Base-by-base conservation (phyloP, 2,329 filamentous ascomycete species). In the Pleurostoma richardsiae region DNA sequence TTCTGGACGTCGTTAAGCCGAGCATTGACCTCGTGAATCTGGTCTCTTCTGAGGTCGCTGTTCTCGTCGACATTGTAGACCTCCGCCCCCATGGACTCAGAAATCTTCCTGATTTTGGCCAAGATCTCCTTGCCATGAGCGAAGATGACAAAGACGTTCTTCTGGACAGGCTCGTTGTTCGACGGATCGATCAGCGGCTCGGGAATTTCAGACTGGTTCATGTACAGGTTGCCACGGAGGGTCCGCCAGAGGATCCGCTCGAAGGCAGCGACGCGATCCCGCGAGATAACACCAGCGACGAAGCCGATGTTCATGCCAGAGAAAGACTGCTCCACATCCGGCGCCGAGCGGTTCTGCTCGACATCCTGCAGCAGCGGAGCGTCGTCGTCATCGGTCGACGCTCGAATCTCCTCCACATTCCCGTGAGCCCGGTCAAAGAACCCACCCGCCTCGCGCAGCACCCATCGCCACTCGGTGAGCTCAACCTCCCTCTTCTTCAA, bases 141-240 rank as follows among this genome's bases (percentile, higher is more conserved):
- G 59, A 99, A 99, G 67, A 99, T 99, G 62, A 99, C 92, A 62
- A 99, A 99, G 47, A 99, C 94, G 59, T 96, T 99, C 83, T 99
- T 99, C 74, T 87, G 83, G 58, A 95, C 79, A 54, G 88, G 78
- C 70, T 97, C 92, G 65, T 97, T 96, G 72, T 83, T 96, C 63
- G 86, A 80, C 11, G 94, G 92, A 66, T 99, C 89, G 64, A 96
- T 78, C 57, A 99, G 86, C 36, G 89, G 83, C 66, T 99, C 92
- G 6, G 90, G 85, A 52, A 99, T 99, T 76, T 99, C 94, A 39
- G 92, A 92, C 74, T 99, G 95, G 71, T 99, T 99, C 94, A 99
- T 99, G 78, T 97, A 99, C 53, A 99, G 74, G 69, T 99, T 99
- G 60, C 94, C 94, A 66, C 94, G 90, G 39, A 99, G 82, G 0